Conservation (phyloP, 1,139 yeast genomes). For the Yamadazyma dendronema region DNA sequence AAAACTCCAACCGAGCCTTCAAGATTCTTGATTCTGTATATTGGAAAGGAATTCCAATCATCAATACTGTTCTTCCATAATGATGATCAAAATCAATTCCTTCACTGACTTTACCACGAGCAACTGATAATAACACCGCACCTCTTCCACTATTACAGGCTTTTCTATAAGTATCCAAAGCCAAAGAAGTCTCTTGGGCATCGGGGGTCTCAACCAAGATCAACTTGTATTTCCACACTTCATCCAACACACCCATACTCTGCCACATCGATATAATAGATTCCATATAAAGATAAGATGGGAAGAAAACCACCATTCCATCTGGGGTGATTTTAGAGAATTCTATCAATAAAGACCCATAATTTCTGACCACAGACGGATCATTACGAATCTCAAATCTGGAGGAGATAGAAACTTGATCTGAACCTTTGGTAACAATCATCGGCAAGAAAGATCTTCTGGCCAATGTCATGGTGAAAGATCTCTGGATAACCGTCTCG, state of each 20-base stretch:
- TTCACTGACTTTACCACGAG: conserved; percentile 98
- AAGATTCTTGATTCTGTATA: conserved; percentile 95
- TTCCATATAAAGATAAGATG: conserved; percentile 96
- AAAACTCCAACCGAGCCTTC: conserved; percentile 89
- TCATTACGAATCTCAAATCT: conserved; percentile 96
- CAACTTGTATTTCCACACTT: conserved; percentile 95
- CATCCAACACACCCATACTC: conserved; percentile 94
- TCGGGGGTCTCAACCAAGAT: conserved; percentile 98
- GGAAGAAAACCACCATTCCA: conserved; percentile 97
- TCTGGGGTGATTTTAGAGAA: conserved; percentile 96
- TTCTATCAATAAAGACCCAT: conserved; percentile 88
- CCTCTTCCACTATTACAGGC: conserved; percentile 99
- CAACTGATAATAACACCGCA: conserved; percentile 92
- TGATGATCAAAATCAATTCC: conserved; percentile 99
- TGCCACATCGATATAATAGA: conserved; percentile 98
- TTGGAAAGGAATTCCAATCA: conserved; percentile 99
- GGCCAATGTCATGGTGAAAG: conserved; percentile 93
- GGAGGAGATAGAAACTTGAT: conserved; percentile 94
- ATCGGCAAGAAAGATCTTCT: conserved; percentile 90
- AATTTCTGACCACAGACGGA: conserved; percentile 95
- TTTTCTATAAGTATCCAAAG: conserved; percentile 89
- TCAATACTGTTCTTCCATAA: conserved; percentile 93
- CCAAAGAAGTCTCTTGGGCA: conserved; percentile 96
- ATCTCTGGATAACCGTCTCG: conserved; percentile 90
- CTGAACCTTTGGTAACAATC: conserved; percentile 96